These are phyloP conservation scores for Brettanomyces nanus DNA, from an alignment of 805 yeast species.

Conservation along the genomic window DNA sequence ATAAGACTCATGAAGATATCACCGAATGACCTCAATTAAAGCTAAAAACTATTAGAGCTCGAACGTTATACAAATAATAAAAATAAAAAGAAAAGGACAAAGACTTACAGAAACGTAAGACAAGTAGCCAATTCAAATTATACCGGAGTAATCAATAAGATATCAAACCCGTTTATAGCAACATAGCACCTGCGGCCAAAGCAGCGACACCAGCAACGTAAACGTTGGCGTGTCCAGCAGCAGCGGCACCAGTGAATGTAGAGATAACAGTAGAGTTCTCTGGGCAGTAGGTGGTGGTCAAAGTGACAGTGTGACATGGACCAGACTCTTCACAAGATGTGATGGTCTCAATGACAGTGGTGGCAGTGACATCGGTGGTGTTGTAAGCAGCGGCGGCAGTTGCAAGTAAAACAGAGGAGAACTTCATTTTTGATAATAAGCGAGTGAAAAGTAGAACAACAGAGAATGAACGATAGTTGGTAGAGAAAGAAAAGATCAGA, in stretches of 20 bases:
- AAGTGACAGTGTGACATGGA: conserved; percentile 12
- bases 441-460: conserved; percentile 2
- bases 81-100: neutral
- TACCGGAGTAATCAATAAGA: neutral
- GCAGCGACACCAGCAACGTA: conserved; percentile 25
- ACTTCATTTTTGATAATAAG: conserved; percentile 30
- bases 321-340: conserved; percentile 29
- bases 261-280: conserved; percentile 12
- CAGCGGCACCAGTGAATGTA: conserved; percentile 5
- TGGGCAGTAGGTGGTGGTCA: conserved; percentile 6
- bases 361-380: conserved; percentile 23
- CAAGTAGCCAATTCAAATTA: neutral
- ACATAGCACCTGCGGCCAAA: conserved; percentile 23
- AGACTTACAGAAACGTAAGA: neutral
- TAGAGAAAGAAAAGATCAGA: neutral
- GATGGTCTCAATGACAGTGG: conserved; percentile 22
- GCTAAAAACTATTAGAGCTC: no score
- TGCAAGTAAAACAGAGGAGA: conserved; percentile 33
- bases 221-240: conserved; percentile 12
- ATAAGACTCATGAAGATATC: no score
- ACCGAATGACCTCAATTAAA: no score
- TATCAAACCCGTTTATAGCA: conserved; percentile 15
- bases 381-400: conserved; percentile 27
- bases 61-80: neutral
- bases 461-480: neutral